These are phyloP conservation scores for Aphanocladium album DNA, from an alignment of 2,329 filamentous ascomycete species.

Conservation along the genomic window DNA sequence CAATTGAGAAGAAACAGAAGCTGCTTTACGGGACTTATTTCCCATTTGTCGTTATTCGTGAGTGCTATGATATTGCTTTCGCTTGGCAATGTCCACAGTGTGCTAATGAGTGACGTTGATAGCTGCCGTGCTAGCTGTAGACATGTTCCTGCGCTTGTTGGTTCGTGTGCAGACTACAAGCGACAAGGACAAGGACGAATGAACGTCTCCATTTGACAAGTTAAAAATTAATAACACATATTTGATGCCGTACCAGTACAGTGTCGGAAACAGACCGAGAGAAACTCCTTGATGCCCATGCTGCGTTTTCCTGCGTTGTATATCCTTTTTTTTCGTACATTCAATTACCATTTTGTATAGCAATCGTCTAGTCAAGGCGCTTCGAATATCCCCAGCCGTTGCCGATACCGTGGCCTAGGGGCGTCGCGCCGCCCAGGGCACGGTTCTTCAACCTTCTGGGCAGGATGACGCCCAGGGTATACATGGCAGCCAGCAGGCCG, in stretches of 20 bases:
- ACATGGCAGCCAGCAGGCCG: constrained; percentile 47
- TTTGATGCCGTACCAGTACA: constrained; percentile 1
- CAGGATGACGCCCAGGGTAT: constrained; percentile 56
- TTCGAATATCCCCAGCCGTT: constrained; percentile 59
- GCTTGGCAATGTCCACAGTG: neutral
- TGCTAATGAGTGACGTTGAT: neutral
- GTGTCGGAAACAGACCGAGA: neutral
- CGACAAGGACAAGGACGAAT: constrained; percentile 33
- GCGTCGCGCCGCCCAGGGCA: constrained; percentile 52
- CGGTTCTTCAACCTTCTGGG: constrained; percentile 48
- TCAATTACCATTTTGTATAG: neutral
- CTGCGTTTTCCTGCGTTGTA: neutral
- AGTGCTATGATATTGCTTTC: constrained; percentile 33
- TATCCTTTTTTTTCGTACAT: neutral
- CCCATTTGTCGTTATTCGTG: constrained; percentile 49
- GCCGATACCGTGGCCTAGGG: constrained; percentile 48
- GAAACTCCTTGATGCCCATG: neutral
- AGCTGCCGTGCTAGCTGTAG: constrained; percentile 47
- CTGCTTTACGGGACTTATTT: constrained; percentile 47
- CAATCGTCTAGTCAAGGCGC: constrained; percentile 37
- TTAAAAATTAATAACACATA: neutral
- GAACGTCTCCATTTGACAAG: neutral
- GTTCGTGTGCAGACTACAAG: constrained; percentile 32
- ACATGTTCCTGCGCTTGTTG: constrained; percentile 51
- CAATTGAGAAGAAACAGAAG: constrained; percentile 37